phyloP scores from a whole-genome alignment of 345 rosid species.

The Boechera divaricarpa region DNA sequence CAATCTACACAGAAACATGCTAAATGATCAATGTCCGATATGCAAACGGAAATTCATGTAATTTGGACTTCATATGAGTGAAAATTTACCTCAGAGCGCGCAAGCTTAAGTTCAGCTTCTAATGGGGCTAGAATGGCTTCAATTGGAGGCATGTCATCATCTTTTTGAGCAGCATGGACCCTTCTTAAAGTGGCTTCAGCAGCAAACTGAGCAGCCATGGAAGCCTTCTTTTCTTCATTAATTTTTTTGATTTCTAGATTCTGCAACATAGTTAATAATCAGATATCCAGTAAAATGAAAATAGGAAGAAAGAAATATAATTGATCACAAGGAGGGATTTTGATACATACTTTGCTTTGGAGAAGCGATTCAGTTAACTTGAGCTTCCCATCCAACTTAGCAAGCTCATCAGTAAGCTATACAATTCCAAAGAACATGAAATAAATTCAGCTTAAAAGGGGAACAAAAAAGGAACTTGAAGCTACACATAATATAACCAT shows the following conservation, averaged over 20 bases:
- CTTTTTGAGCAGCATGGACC: slow-evolving; percentile 99
- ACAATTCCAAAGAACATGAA: slow-evolving; percentile 24
- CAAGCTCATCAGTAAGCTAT: slow-evolving; percentile 87
- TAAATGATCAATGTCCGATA: slow-evolving; percentile 20
- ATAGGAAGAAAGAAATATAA: neutral
- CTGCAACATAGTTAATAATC: slow-evolving; percentile 47
- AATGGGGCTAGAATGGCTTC: slow-evolving; percentile 99
- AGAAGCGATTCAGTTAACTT: slow-evolving; percentile 84
- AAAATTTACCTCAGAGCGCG: slow-evolving; percentile 79
- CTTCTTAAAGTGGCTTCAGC: slow-evolving; percentile 99
- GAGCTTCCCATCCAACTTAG: slow-evolving; percentile 90
- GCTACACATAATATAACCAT: neutral
- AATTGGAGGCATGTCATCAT: slow-evolving; percentile 99
- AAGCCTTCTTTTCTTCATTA: slow-evolving; percentile 95
- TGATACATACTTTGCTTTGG: slow-evolving; percentile 68
- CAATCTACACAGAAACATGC: slow-evolving; percentile 59
- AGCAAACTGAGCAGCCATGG: slow-evolving; percentile 99
- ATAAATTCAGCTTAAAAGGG: neutral
- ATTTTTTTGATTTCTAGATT: slow-evolving; percentile 95
- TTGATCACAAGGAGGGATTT: neutral
- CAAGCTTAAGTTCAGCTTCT: slow-evolving; percentile 97
- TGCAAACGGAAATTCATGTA: neutral
- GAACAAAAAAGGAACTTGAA: neutral
- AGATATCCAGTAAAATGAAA: neutral
- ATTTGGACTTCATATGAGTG: neutral